Evolutionary conservation across 768 basidiomycete genomes (phyloP), one percentile per base, ranked within the genome.

Genomic region (Boletus subcaerulescens): DNA sequence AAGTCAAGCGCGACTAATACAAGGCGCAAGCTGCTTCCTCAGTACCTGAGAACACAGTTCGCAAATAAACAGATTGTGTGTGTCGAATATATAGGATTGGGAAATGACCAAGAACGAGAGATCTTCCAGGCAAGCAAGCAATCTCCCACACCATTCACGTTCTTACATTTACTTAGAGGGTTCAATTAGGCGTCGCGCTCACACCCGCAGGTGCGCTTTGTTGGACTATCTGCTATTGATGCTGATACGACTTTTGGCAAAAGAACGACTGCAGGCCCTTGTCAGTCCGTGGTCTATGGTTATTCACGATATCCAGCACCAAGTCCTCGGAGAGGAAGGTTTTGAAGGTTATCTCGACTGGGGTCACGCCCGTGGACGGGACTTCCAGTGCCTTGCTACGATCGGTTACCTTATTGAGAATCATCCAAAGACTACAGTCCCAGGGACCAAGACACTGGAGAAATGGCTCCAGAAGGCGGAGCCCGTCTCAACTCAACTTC

Each of bases 21-120:
- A 32, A 64, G 49, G 33, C 62, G 66, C 50, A 72, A 68, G 38
- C 59, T 77, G 33, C 69, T 77, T 17, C 70, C 73, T 1, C 52
- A 66, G 14, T 58, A 69, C 32, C 64, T 76, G 46, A 68, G 60
- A 39, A 72, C 66, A 4, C 63, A 69, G 42, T 82, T 80, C 57
- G 52, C 71, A 36, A 73, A 75, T 48, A 79, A 76, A 56, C 76
- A 78, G 51, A 74, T 83, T 14, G 74, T 75, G 11, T 82, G 78
- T 52, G 74, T 80, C 1, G 84, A 85, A 61, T 86, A 86, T 58
- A 67, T 70, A 3, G 73, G 74, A 17, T 63, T 86, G 40, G 73
- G 68, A 0, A 65, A 65, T 8, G 76, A 81, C 47, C 78, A 81
- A 62, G 89, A 88, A 59, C 77, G 85, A 29, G 87, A 86, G 61